Percentiles rank a stretch among this genome's conserved stretches.
phyloP scores from a whole-genome alignment of 2,329 filamentous ascomycete species.

The Aspergillus sp. region DNA sequence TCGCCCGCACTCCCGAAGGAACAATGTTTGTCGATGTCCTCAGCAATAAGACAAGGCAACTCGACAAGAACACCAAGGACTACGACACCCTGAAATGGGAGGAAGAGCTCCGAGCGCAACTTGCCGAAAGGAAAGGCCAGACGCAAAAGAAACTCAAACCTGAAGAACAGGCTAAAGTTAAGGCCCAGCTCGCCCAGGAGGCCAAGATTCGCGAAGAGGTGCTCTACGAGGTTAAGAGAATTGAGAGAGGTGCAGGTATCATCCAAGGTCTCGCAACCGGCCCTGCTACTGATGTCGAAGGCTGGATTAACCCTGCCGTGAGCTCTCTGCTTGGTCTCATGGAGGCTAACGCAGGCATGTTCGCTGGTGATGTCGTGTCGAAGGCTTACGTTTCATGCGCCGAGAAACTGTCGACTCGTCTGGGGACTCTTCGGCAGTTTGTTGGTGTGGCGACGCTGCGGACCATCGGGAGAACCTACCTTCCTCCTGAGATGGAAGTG shows the following conservation, averaged over 20 bases:
- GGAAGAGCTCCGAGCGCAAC: constrained; percentile 75
- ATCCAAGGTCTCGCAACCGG: constrained; percentile 74
- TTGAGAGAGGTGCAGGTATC: constrained; percentile 79
- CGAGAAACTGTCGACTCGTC: constrained; percentile 63
- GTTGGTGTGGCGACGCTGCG: constrained; percentile 82
- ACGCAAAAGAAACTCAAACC: constrained; percentile 82
- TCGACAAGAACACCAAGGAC: constrained; percentile 88
- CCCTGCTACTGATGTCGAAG: constrained; percentile 77
- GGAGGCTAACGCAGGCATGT: constrained; percentile 65
- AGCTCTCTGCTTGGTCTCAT: constrained; percentile 66
- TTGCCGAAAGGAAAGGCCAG: constrained; percentile 84
- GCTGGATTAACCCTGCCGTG: constrained; percentile 82
- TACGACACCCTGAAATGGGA: constrained; percentile 98
- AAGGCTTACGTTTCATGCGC: constrained; percentile 74
- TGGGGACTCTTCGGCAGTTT: constrained; percentile 72
- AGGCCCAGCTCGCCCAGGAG: constrained; percentile 84
- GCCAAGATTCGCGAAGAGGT: constrained; percentile 69
- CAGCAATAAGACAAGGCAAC: constrained; percentile 66
- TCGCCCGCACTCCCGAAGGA: constrained; percentile 84
- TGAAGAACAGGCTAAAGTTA: constrained; percentile 85
- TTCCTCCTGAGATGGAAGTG: constrained; percentile 64
- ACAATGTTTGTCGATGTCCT: constrained; percentile 86
- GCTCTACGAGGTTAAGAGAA: constrained; percentile 58
- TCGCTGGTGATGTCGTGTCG: constrained; percentile 74
- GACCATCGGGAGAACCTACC: constrained; percentile 63